A percentile compares a stretch with the other conserved stretches of the same genome.
These are phyloP conservation scores for Cladorrhinum sp. DNA, from an alignment of 2,329 filamentous ascomycete genomes.

Conservation along the genomic window DNA sequence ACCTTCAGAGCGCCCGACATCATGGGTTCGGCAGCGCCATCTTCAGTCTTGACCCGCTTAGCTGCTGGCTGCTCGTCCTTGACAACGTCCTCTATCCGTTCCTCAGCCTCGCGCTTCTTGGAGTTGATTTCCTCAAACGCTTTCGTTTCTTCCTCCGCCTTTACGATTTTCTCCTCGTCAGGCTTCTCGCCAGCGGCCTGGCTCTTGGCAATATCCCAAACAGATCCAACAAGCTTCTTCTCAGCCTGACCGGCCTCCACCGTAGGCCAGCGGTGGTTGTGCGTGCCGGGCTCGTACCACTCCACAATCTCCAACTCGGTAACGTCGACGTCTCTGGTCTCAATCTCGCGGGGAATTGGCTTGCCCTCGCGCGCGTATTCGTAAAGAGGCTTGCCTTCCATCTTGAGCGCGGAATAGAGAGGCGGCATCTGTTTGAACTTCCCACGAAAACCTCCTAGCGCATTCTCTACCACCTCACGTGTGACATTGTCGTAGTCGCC, in stretches of 20 bases:
- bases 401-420: slow-evolving; percentile 87
- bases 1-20: slow-evolving; percentile 57
- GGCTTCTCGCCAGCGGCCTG: slow-evolving; percentile 41
- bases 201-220: slow-evolving; percentile 60
- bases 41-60: slow-evolving; percentile 27
- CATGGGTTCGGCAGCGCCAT: slow-evolving; percentile 36
- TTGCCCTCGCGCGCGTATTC: slow-evolving; percentile 92
- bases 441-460: slow-evolving; percentile 71
- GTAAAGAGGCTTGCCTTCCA: slow-evolving; percentile 91
- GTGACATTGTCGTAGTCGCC: slow-evolving; percentile 80
- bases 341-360: slow-evolving; percentile 79
- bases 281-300: slow-evolving; percentile 78
- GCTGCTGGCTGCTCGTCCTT: slow-evolving; percentile 39
- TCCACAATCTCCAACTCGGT: slow-evolving; percentile 75
- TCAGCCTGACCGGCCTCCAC: slow-evolving; percentile 75
- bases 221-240: slow-evolving; percentile 71
- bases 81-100: slow-evolving; percentile 56
- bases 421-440: slow-evolving; percentile 87
- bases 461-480: slow-evolving; percentile 71
- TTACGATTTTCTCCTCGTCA: slow-evolving; percentile 51
- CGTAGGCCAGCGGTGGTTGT: slow-evolving; percentile 74
- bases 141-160: slow-evolving; percentile 54
- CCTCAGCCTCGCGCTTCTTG: slow-evolving; percentile 57
- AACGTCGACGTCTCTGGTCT: slow-evolving; percentile 76
- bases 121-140: slow-evolving; percentile 55